Base-by-base conservation (phyloP, 2,329 filamentous ascomycete genomes). In the Fusarium sp. region DNA sequence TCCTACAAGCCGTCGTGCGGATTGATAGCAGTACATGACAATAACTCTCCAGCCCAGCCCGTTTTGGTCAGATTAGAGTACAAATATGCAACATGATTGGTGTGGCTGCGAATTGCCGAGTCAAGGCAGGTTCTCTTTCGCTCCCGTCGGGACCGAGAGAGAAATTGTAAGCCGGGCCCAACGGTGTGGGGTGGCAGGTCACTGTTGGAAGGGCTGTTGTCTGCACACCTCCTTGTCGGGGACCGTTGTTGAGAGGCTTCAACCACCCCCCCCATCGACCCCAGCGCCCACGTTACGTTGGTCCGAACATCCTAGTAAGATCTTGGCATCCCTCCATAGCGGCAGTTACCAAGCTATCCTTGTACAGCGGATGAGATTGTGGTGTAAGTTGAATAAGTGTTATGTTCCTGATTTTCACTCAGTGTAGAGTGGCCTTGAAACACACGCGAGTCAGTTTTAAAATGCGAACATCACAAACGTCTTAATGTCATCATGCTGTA, bases 121-220 rank as follows among this genome's bases (percentile, higher is more conserved):
- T 74, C 69, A 73, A 68, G 63, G 50, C 48, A 65, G 53, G 58
- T 64, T 58, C 53, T 55, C 55, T 53, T 59, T 64, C 56, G 65
- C 48, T 75, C 73, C 73, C 73, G 73, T 73, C 73, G 73, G 73
- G 73, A 74, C 73, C 73, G 73, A 74, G 62, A 55, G 58, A 63
- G 62, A 60, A 41, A 40, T 37, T 30, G 37, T 45, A 30, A 53
- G 55, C 59, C 59, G 51, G 58, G 42, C 62, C 69, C 67, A 75
- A 73, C 67, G 60, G 67, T 69, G 73, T 75, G 72, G 73, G 47
- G 61, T 62, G 43, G 56, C 37, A 63, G 59, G 53, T 48, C 42
- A 48, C 30, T 61, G 47, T 55, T 55, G 23, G 57, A 48, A 40
- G 56, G 62, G 46, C 18, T 55, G 41, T 51, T 71, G 53, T 25